Evolutionary conservation across 2,329 filamentous ascomycete species (phyloP).

Genomic region (Westerdykella sp.): DNA sequence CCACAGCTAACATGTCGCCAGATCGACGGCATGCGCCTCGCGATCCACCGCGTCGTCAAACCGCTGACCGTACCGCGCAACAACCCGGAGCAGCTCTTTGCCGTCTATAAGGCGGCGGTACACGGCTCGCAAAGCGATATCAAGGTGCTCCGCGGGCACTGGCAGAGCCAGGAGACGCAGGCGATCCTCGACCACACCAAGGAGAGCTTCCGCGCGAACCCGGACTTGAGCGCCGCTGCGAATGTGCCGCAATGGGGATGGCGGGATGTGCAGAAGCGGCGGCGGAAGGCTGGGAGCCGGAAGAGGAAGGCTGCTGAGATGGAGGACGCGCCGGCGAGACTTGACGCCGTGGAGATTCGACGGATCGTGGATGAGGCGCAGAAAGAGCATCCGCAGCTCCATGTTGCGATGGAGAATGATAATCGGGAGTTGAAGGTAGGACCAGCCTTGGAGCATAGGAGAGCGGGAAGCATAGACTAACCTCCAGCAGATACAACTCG

Average conservation of each 20-base stretch:
- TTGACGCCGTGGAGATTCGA: slow-evolving; percentile 19
- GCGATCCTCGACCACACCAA: slow-evolving; percentile 28
- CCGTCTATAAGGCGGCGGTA: slow-evolving; percentile 35
- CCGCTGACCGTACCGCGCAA: slow-evolving; percentile 31
- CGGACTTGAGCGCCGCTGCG: slow-evolving; percentile 32
- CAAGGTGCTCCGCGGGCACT: slow-evolving; percentile 33
- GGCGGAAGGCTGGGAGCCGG: slow-evolving; percentile 3
- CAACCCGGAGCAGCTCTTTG: slow-evolving; percentile 29
- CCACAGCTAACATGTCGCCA: slow-evolving; percentile 13
- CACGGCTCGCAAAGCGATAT: slow-evolving; percentile 32
- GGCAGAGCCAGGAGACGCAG: slow-evolving; percentile 35
- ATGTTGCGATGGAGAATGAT: slow-evolving; percentile 20
- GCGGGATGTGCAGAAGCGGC: slow-evolving; percentile 11
- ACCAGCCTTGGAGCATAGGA: not conserved
- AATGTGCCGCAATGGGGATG: slow-evolving; percentile 37
- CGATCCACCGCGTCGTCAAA: slow-evolving; percentile 39
- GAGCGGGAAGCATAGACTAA: not conserved
- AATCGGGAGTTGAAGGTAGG: slow-evolving; percentile 22
- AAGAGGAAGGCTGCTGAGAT: too few relatives aligned
- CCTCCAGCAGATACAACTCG: slow-evolving; percentile 19
- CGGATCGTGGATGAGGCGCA: slow-evolving; percentile 21
- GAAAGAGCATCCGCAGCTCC: slow-evolving; percentile 22
- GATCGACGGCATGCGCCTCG: slow-evolving; percentile 40
- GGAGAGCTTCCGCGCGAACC: slow-evolving; percentile 32
- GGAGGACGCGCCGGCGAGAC: slow-evolving; percentile 6